phyloP scores from a whole-genome alignment of 129 eudicot genomes.

The Chrysanthemum lavandulifolium region DNA sequence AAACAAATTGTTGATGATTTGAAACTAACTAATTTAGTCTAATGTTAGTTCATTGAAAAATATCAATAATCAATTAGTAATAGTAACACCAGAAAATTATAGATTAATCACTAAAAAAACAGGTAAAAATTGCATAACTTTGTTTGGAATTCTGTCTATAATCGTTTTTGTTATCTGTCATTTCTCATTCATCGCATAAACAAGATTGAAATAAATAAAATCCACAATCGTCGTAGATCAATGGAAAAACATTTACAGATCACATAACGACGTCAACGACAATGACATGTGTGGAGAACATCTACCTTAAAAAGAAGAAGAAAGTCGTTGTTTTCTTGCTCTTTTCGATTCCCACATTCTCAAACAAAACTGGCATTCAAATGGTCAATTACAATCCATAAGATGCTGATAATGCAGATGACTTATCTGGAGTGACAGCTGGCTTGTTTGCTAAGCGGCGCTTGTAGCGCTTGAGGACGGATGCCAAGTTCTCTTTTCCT shows the following conservation, averaged over 20 bases:
- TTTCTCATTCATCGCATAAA: conserved; percentile 11
- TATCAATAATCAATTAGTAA: too few relatives aligned
- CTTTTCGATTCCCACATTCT: conserved; percentile 19
- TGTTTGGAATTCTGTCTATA: conserved; percentile 10
- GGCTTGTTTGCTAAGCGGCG: conserved; percentile 68
- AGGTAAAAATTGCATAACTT: conserved; percentile 7
- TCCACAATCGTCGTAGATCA: background rate
- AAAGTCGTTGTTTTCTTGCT: conserved; percentile 18
- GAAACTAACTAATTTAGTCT: too few relatives aligned
- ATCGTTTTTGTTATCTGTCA: background rate
- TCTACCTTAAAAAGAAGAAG: conserved; percentile 19
- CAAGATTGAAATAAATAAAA: conserved; percentile 19
- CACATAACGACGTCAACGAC: conserved; percentile 24
- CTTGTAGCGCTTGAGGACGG: conserved; percentile 87
- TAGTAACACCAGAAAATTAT: background rate
- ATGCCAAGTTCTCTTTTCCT: conserved; percentile 92
- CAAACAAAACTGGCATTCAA: conserved; percentile 16
- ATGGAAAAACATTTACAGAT: conserved; percentile 29
- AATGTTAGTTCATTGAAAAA: too few relatives aligned
- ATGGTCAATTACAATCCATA: conserved; percentile 24
- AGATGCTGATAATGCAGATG: conserved; percentile 18
- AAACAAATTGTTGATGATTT: too few relatives aligned
- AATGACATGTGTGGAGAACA: conserved; percentile 3
- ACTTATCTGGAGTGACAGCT: conserved; percentile 38
- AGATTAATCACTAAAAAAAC: background rate